phyloP scores from a whole-genome alignment of 2,329 filamentous ascomycete species.

The Leptodontidium sp. region DNA sequence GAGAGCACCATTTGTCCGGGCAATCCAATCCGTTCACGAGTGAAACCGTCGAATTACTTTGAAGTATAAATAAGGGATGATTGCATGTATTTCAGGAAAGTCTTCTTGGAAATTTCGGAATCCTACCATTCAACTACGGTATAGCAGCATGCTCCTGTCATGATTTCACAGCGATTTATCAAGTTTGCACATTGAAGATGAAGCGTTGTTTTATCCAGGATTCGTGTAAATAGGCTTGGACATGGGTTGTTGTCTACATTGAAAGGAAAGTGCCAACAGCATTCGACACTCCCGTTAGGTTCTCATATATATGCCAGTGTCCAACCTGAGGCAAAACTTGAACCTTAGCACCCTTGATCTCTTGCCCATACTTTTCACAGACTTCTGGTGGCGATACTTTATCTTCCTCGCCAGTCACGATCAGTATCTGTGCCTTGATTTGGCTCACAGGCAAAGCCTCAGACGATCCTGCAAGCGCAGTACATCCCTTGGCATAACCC shows the following conservation, averaged over 20 bases:
- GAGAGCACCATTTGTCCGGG: too few relatives aligned
- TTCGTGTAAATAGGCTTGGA: too few relatives aligned
- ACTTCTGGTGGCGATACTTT: conserved; percentile 50
- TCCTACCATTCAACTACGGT: too few relatives aligned
- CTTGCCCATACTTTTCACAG: conserved; percentile 46
- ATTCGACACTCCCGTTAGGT: conserved; percentile 48
- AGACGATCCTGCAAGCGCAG: conserved; percentile 54
- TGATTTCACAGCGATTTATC: too few relatives aligned
- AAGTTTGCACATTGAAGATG: too few relatives aligned
- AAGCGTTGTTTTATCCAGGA: too few relatives aligned
- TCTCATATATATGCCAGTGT: conserved; percentile 61
- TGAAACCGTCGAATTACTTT: too few relatives aligned
- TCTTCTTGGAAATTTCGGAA: too few relatives aligned
- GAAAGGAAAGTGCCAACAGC: conserved; percentile 40
- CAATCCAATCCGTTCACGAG: too few relatives aligned
- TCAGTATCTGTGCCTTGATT: conserved; percentile 47
- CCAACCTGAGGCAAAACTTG: conserved; percentile 53
- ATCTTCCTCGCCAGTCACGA: conserved; percentile 58
- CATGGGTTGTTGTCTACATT: background rate
- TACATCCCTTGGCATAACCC: conserved; percentile 62
- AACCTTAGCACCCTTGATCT: conserved; percentile 45
- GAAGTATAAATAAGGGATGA: too few relatives aligned
- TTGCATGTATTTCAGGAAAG: too few relatives aligned
- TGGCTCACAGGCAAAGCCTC: conserved; percentile 47
- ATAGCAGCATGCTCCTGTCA: too few relatives aligned